phyloP scores from a whole-genome alignment of 78 protist species.

The Dictyostelium firmibasis region DNA sequence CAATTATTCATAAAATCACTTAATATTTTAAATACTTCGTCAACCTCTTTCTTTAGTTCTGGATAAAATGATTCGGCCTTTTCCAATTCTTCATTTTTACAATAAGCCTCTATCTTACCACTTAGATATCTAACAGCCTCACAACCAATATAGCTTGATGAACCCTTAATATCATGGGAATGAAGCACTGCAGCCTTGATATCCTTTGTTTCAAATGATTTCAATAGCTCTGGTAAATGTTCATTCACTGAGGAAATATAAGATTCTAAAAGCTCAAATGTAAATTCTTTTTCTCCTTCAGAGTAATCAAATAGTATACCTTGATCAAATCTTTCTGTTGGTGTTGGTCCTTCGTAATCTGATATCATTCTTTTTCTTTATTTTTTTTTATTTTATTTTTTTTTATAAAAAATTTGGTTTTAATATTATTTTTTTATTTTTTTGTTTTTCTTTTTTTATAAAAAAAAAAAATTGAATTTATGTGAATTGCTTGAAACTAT shows the following conservation, averaged over 20 bases:
- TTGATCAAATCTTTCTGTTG: slow-evolving; percentile 23
- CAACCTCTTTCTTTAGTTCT: slow-evolving; percentile 31
- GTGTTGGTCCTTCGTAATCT: slow-evolving; percentile 68
- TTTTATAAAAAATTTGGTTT: no score
- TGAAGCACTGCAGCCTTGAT: slow-evolving; percentile 36
- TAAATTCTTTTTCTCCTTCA: slow-evolving; percentile 58
- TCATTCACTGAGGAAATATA: slow-evolving; percentile 47
- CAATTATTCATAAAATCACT: background rate
- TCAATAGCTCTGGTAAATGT: slow-evolving; percentile 29
- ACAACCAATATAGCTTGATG: slow-evolving; percentile 57
- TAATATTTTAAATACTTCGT: slow-evolving; percentile 2
- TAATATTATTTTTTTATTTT: background rate
- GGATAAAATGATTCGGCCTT: slow-evolving; percentile 5
- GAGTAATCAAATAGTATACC: slow-evolving; percentile 33
- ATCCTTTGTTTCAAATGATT: background rate
- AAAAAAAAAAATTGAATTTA: background rate
- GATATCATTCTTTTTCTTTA: background rate
- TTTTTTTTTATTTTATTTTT: background rate
- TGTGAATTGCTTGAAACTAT: background rate
- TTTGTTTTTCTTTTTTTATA: background rate
- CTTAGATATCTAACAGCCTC: slow-evolving; percentile 42
- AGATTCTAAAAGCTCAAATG: slow-evolving; percentile 18
- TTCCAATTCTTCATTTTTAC: slow-evolving; percentile 24
- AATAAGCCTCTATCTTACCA: slow-evolving; percentile 49
- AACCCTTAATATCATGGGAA: slow-evolving; percentile 71